A percentile compares a stretch with the other conserved stretches of the same genome.
phyloP scores from a whole-genome alignment of 1,284 basidiomycete genomes.

The Xerocomus amazonicus region DNA sequence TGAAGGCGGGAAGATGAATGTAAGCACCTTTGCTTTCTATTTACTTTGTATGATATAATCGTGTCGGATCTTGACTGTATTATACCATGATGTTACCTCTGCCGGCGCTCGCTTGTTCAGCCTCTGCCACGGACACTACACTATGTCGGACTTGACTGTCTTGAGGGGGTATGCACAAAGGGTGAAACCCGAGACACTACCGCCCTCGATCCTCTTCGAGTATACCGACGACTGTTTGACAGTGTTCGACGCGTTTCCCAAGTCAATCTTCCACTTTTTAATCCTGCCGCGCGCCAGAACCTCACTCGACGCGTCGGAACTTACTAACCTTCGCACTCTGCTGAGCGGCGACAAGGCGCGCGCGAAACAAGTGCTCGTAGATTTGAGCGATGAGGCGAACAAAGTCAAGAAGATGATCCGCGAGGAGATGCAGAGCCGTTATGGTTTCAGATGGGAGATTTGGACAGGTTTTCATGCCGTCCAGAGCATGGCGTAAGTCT shows the following conservation, averaged over 20 bases:
- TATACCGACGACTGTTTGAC: conserved; percentile 61
- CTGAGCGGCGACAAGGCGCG: conserved; percentile 50
- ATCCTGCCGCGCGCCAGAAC: conserved; percentile 60
- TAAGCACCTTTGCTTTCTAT: not conserved
- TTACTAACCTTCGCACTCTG: conserved; percentile 60
- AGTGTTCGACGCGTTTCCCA: conserved; percentile 84
- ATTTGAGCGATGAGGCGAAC: conserved; percentile 55
- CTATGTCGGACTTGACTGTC: conserved; percentile 49
- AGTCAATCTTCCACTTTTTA: conserved; percentile 82
- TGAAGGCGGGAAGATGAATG: conserved; percentile 40
- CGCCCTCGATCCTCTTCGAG: conserved; percentile 60
- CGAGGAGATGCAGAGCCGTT: conserved; percentile 76
- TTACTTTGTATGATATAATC: not conserved
- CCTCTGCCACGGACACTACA: not conserved
- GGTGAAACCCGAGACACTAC: conserved; percentile 48
- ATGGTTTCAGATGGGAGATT: conserved; percentile 79
- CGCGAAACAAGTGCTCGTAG: conserved; percentile 53
- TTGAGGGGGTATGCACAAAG: conserved; percentile 62
- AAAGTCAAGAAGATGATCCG: conserved; percentile 59
- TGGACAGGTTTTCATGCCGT: conserved; percentile 86
- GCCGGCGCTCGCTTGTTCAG: not conserved
- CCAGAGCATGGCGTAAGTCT: conserved; percentile 68
- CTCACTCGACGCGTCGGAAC: conserved; percentile 36
- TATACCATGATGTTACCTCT: conserved; percentile 13
- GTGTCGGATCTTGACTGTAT: conserved; percentile 15